These are phyloP conservation scores for Apiotrichum gamsii DNA, from an alignment of 1,284 basidiomycete species.

Conservation along the genomic window DNA sequence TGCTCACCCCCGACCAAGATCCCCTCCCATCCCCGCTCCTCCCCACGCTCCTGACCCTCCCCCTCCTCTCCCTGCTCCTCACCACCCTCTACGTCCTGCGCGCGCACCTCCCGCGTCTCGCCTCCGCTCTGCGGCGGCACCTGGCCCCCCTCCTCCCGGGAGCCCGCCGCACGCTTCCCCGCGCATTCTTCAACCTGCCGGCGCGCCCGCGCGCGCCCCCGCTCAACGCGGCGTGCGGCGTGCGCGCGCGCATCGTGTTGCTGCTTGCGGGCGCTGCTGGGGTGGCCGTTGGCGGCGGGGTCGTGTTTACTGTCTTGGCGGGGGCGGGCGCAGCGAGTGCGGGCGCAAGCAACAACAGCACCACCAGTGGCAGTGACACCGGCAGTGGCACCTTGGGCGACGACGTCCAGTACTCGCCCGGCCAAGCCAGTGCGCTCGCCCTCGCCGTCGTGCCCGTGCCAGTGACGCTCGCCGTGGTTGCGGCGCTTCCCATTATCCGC, in stretches of 20 bases:
- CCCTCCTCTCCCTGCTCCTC: slow-evolving; percentile 18
- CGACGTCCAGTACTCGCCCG: too few relatives aligned
- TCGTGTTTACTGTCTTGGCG: too few relatives aligned
- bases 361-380: too few relatives aligned
- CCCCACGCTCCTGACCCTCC: slow-evolving; percentile 17
- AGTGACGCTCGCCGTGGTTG: neutral
- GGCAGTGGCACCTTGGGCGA: too few relatives aligned
- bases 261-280: slow-evolving; percentile 2
- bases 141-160: slow-evolving; percentile 13
- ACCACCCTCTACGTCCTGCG: slow-evolving; percentile 23
- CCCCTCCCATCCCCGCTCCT: too few relatives aligned
- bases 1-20: slow-evolving; percentile 13
- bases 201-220: slow-evolving; percentile 16
- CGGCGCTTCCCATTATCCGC: too few relatives aligned
- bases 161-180: slow-evolving; percentile 28
- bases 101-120: too few relatives aligned
- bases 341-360: neutral
- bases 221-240: too few relatives aligned
- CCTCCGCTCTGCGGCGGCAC: slow-evolving; percentile 12
- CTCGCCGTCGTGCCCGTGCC: neutral
- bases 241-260: slow-evolving; percentile 5
- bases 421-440: too few relatives aligned
- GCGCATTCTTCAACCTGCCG: slow-evolving; percentile 40
- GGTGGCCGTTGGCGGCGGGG: neutral
- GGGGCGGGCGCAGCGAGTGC: too few relatives aligned